Conservation (phyloP, 257 asterid species). For the Capsicum rhomboideum region DNA sequence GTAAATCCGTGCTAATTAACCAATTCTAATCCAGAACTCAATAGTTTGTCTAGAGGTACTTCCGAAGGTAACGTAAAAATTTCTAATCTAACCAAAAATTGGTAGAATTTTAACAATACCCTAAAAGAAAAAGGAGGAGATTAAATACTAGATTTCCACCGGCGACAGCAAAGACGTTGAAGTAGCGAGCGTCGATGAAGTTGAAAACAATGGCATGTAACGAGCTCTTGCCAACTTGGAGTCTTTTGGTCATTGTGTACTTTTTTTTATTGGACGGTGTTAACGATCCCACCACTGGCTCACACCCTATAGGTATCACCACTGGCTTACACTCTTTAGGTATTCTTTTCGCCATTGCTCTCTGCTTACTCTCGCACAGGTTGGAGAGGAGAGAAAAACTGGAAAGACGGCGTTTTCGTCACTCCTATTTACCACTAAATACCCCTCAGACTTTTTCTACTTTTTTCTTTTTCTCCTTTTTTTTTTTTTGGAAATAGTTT, state of each 20-base stretch:
- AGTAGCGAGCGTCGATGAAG: constrained; percentile 78
- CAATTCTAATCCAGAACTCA: neutral
- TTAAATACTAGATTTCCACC: constrained; percentile 67
- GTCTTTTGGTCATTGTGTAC: constrained; percentile 67
- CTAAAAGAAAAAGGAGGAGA: neutral
- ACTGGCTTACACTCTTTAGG: constrained; percentile 67
- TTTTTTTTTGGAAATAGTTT: no score
- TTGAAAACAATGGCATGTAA: constrained; percentile 84
- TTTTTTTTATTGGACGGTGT: constrained; percentile 65
- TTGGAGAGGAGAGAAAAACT: neutral
- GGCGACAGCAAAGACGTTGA: constrained; percentile 82
- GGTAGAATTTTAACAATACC: neutral
- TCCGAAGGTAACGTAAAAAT: neutral
- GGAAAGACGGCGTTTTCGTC: neutral
- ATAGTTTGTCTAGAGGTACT: neutral
- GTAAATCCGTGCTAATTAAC: neutral
- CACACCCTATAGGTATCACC: constrained; percentile 50
- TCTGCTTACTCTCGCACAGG: neutral
- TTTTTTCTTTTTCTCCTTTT: no score
- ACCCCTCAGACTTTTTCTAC: neutral
- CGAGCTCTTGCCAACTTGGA: constrained; percentile 86
- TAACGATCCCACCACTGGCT: constrained; percentile 69
- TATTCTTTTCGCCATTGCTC: constrained; percentile 31
- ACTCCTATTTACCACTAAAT: neutral
- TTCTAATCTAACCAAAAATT: neutral